A percentile compares a stretch with the other conserved stretches of the same genome.
phyloP scores from a whole-genome alignment of 805 yeast genomes.

The Saccharomycopsis fibuligera region DNA sequence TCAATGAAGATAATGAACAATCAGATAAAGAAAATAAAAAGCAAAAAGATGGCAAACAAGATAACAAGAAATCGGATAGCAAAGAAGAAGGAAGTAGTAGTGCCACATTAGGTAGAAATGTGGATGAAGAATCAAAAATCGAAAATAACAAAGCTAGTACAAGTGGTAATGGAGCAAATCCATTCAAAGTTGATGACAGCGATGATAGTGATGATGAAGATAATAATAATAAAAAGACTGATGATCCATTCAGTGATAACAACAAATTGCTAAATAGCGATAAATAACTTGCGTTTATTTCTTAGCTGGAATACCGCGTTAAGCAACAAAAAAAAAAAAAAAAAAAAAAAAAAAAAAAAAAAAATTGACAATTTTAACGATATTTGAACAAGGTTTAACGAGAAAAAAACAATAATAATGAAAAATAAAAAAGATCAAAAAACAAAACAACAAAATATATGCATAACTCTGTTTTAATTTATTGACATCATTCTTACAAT shows the following conservation, averaged over 20 bases:
- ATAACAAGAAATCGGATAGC: background rate
- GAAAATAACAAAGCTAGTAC: slow-evolving; percentile 6
- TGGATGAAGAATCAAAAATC: slow-evolving; percentile 12
- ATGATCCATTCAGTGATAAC: slow-evolving; percentile 11
- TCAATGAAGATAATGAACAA: slow-evolving; percentile 21
- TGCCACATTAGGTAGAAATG: too few relatives aligned
- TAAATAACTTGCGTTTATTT: background rate
- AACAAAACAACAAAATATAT: too few relatives aligned
- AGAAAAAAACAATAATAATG: background rate
- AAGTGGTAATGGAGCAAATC: slow-evolving; percentile 2
- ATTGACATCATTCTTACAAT: too few relatives aligned
- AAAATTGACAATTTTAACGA: too few relatives aligned
- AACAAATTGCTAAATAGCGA: background rate
- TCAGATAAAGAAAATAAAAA: background rate
- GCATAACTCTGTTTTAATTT: background rate
- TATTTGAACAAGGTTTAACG: too few relatives aligned
- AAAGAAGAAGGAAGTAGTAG: too few relatives aligned
- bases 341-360: too few relatives aligned
- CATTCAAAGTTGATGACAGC: slow-evolving; percentile 20
- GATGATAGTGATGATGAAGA: slow-evolving; percentile 16
- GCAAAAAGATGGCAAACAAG: too few relatives aligned
- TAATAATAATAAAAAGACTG: background rate
- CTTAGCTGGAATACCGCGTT: background rate
- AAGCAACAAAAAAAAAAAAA: too few relatives aligned
- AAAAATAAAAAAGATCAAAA: too few relatives aligned